Evolutionary conservation across 345 rosid genomes (phyloP), one percentile per base, ranked within the genome.

Genomic region (Brassica nigra): DNA sequence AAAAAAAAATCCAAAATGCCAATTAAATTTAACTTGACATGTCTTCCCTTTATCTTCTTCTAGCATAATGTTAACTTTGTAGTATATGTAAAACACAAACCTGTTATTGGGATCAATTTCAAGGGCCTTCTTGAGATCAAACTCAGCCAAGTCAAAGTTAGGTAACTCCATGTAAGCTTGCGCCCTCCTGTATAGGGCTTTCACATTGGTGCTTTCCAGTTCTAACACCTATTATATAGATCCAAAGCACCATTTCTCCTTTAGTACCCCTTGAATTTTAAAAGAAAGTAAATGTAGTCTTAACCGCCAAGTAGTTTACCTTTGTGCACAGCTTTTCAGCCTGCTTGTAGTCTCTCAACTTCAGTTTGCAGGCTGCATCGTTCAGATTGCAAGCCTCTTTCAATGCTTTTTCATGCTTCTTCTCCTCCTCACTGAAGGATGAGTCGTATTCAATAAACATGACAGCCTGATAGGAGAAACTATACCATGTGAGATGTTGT

Each of bases 301-400:
- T 31, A 10, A 31, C 15, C 64, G 10, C 59, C 6, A 15, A 30
- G 54, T 8, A 14, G 1, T 44, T 37, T 42, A 90, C 97, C 92
- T 89, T 93, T 12, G 91, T 86, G 86, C 97, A 90, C 18, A 89
- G 79, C 20, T 90, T 92, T 75, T 87, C 97, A 4, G 97, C 98
- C 54, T 92, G 79, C 68, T 88, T 91, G 85, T 87, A 93, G 0
- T 93, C 92, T 80, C 90, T 93, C 78, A 90, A 54, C 83, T 90
- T 93, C 75, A 93, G 81, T 80, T 91, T 88, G 87, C 97, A 95
- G 2, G 98, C 99, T 11, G 98, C 97, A 63, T 90, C 72, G 69
- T 96, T 96, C 20, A 96, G 87, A 75, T 93, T 92, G 83, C 97
- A 96, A 1, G 93, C 91, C 39, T 89, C 89, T 68, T 93, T 93